These are phyloP conservation scores for Herpetospermum pedunculosum DNA, from an alignment of 306 rosid species.

Conservation along the genomic window DNA sequence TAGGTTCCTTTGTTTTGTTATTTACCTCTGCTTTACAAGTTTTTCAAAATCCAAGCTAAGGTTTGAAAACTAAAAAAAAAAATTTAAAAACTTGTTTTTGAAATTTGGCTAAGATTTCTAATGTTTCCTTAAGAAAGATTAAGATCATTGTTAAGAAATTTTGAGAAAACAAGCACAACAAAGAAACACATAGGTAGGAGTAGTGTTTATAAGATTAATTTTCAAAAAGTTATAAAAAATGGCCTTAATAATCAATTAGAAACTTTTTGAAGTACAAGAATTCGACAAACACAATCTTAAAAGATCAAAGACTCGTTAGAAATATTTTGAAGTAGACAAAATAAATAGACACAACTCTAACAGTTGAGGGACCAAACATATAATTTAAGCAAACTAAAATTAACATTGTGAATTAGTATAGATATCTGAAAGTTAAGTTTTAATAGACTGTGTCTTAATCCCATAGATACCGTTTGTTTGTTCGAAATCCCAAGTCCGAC, in stretches of 20 bases:
- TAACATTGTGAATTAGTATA: background rate
- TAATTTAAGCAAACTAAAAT: background rate
- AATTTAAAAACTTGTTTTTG: no score
- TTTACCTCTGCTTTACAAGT: no score
- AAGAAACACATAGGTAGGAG: background rate
- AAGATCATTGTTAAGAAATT: no score
- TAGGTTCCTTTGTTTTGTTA: no score
- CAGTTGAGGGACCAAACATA: background rate
- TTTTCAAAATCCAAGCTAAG: no score
- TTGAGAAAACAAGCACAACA: background rate
- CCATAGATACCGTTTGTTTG: background rate
- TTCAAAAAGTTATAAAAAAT: no score
- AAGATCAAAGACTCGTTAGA: background rate
- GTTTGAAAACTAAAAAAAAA: no score
- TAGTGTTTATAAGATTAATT: background rate
- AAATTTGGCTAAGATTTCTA: no score
- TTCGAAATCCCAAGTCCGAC: background rate
- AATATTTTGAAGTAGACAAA: background rate
- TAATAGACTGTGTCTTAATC: background rate
- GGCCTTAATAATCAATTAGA: no score
- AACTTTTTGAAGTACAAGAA: background rate
- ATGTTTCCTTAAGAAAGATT: no score
- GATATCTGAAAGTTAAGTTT: background rate
- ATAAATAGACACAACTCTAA: background rate
- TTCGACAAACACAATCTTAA: background rate